These are phyloP conservation scores for Coprinopsis strossmayeri DNA, from an alignment of 768 basidiomycete species.

Conservation along the genomic window DNA sequence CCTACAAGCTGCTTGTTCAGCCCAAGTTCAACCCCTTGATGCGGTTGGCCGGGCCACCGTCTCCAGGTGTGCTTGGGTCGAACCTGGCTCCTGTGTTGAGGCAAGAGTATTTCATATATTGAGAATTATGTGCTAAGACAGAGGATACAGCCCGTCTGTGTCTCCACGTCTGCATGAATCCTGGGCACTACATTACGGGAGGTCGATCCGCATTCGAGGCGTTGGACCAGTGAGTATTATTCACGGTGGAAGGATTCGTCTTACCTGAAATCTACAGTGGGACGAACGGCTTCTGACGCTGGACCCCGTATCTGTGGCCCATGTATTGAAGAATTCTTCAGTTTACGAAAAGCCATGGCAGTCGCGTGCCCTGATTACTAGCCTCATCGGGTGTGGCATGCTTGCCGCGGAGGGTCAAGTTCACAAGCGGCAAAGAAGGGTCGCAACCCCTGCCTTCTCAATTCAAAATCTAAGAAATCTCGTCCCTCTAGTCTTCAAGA, in stretches of 20 bases:
- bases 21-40: slow-evolving; percentile 41
- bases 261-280: slow-evolving; percentile 39
- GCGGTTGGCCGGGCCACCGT: slow-evolving; percentile 55
- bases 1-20: slow-evolving; percentile 26
- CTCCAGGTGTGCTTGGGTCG: slow-evolving; percentile 37
- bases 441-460: slow-evolving; percentile 74
- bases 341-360: slow-evolving; percentile 83
- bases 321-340: slow-evolving; percentile 66
- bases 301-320: slow-evolving; percentile 67
- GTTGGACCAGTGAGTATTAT: slow-evolving; percentile 54
- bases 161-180: slow-evolving; percentile 50
- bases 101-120: slow-evolving; percentile 28
- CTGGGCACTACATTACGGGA: slow-evolving; percentile 55
- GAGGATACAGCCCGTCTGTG: slow-evolving; percentile 37
- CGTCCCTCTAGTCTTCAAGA: slow-evolving; percentile 65
- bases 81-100: slow-evolving; percentile 54
- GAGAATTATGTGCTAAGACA: not conserved
- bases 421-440: slow-evolving; percentile 76
- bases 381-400: slow-evolving; percentile 80
- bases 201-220: slow-evolving; percentile 64
- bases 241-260: not conserved
- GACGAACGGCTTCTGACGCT: slow-evolving; percentile 75
- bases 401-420: slow-evolving; percentile 70
- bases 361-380: slow-evolving; percentile 65
- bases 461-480: slow-evolving; percentile 69